A percentile compares a stretch with the other conserved stretches of the same genome.
phyloP scores from a whole-genome alignment of 2,329 filamentous ascomycete genomes.

The Whalleya microplaca region DNA sequence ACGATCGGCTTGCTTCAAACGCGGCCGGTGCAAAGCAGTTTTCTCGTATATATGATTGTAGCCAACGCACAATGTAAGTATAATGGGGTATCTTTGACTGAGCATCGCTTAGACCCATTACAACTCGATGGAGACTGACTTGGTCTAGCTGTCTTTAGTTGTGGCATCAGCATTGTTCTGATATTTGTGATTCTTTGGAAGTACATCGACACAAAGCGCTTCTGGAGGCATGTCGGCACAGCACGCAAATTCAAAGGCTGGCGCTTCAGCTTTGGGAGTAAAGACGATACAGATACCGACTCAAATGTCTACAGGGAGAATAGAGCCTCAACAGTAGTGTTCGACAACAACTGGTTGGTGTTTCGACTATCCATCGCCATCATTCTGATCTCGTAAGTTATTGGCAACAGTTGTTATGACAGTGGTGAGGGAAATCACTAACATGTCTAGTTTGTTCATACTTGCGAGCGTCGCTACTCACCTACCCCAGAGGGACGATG shows the following conservation, averaged over 20 bases:
- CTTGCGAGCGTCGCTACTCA: slow-evolving; percentile 28
- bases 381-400: slow-evolving; percentile 26
- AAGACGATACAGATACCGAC: neutral
- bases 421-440: neutral
- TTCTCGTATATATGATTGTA: slow-evolving; percentile 25
- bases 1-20: slow-evolving; percentile 27
- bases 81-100: neutral
- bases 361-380: slow-evolving; percentile 27
- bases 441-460: slow-evolving; percentile 23
- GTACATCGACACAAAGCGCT: slow-evolving; percentile 22
- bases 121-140: slow-evolving; percentile 1
- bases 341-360: slow-evolving; percentile 30
- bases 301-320: slow-evolving; percentile 10
- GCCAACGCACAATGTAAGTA: slow-evolving; percentile 26
- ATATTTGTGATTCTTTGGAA: slow-evolving; percentile 20
- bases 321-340: slow-evolving; percentile 13
- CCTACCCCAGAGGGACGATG: slow-evolving; percentile 23
- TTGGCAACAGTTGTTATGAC: neutral
- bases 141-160: slow-evolving; percentile 19
- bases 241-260: slow-evolving; percentile 4
- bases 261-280: slow-evolving; percentile 13
- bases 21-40: slow-evolving; percentile 28
- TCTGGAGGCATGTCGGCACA: slow-evolving; percentile 14
- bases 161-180: slow-evolving; percentile 22
- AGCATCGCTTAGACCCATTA: no score